Evolutionary conservation across 2,329 filamentous ascomycete genomes (phyloP), one percentile per base, ranked within the genome.

Genomic region (Diplodia scrobiculata): DNA sequence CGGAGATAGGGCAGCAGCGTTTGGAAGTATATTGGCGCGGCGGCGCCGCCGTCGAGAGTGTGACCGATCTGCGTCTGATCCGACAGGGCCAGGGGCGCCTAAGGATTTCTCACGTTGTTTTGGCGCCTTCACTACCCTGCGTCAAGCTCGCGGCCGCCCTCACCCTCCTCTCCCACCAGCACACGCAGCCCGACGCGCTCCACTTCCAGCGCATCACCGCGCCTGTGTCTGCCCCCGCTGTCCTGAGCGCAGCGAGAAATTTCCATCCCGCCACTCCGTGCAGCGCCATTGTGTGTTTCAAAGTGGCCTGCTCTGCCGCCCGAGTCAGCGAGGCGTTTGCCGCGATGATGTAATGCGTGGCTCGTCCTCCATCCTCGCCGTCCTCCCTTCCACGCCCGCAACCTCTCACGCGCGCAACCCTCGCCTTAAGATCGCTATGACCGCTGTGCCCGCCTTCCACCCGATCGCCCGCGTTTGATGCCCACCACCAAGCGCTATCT

Each of bases 341-440:
- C 58, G 58, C 58, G 58, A 62, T 62, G 58, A 62, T 62, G 58
- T 62, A 62, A 62, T 62, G 58, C 36, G 38, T 62, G 58, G 58
- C 58, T 62, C 58, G 58, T 29, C 58, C 58, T 29, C 58, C 58
- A 50, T 62, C 41, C 58, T 62, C 36, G 54, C 54, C 34, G 27
- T 58, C 29, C 58, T 62, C 58, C 58, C 58, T 62, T 62, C 58
- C 58, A 62, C 58, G 58, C 34, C 41, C 45, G 45, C 58, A 50
- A 62, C 58, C 58, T 62, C 58, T 62, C 58, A 50, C 58, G 45
- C 58, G 41, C 58, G 58, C 58, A 62, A 19, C 17, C 58, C 58
- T 50, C 58, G 27, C 17, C 58, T 50, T 62, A 62, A 62, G 58
- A 34, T 36, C 58, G 58, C 58, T 36, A 62, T 62, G 58, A 62